These are phyloP conservation scores for Usnea hakonensis DNA, from an alignment of 495 filamentous ascomycete species.

Conservation along the genomic window DNA sequence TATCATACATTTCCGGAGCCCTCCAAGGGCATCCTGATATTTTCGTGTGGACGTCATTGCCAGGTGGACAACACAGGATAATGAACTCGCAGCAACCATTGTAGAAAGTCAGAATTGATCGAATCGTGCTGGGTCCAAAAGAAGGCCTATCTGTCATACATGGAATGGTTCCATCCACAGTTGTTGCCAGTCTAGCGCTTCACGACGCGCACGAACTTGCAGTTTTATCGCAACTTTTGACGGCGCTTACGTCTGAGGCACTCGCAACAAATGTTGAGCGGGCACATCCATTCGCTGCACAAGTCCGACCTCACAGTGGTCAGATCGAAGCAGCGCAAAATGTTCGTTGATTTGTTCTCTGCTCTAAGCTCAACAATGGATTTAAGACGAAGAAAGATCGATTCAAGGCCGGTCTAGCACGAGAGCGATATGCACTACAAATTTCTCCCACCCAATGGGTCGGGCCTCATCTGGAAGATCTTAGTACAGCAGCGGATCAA, in stretches of 20 bases:
- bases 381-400: slow-evolving; percentile 37
- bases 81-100: too few relatives aligned
- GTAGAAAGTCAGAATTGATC: too few relatives aligned
- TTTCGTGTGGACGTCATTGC: too few relatives aligned
- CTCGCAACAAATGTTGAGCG: slow-evolving; percentile 47
- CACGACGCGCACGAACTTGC: slow-evolving; percentile 51
- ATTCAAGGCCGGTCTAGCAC: slow-evolving; percentile 41
- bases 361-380: slow-evolving; percentile 28
- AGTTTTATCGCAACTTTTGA: slow-evolving; percentile 50
- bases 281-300: slow-evolving; percentile 53
- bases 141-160: too few relatives aligned
- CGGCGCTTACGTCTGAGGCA: slow-evolving; percentile 36
- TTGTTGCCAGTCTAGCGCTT: too few relatives aligned
- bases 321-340: slow-evolving; percentile 53
- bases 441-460: slow-evolving; percentile 60
- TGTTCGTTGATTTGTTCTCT: slow-evolving; percentile 43
- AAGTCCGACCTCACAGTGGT: slow-evolving; percentile 51
- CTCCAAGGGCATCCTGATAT: too few relatives aligned
- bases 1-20: too few relatives aligned
- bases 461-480: slow-evolving; percentile 53
- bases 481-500: slow-evolving; percentile 45
- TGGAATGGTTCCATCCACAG: too few relatives aligned
- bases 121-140: too few relatives aligned
- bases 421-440: slow-evolving; percentile 56
- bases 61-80: too few relatives aligned